Evolutionary conservation across 208 protist species (phyloP).

Genomic region (Trypanosomatidae sp.): DNA sequence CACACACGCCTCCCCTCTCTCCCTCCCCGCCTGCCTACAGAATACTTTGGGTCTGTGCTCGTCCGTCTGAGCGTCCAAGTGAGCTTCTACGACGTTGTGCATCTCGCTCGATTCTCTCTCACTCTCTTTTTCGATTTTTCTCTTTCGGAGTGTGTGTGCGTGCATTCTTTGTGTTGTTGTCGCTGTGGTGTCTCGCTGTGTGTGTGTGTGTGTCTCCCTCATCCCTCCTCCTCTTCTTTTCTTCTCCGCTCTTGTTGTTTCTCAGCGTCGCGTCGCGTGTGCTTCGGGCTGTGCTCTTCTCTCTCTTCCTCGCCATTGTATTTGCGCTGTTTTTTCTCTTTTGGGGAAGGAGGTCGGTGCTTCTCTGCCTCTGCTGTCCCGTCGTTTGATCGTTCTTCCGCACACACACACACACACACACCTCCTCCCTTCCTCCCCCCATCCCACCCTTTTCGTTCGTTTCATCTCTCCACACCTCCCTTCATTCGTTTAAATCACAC

Average conservation of each 20-base stretch:
- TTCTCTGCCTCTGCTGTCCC: too few species aligned
- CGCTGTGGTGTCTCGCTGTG: not conserved
- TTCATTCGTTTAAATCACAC: not conserved
- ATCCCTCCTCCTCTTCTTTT: not conserved
- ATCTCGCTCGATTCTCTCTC: conserved; percentile 1
- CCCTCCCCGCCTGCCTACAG: too few species aligned
- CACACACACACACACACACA: too few species aligned
- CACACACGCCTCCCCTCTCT: too few species aligned
- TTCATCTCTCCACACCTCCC: not conserved
- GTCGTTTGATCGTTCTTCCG: too few species aligned
- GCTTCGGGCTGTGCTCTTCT: not conserved
- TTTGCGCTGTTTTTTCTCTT: too few species aligned
- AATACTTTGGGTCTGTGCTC: too few species aligned
- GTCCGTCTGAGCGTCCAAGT: too few species aligned
- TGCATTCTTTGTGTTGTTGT: not conserved
- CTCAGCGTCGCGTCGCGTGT: conserved; percentile 2
- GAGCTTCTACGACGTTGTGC: too few species aligned
- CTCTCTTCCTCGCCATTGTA: not conserved
- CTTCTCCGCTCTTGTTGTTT: not conserved
- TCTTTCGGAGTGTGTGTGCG: not conserved
- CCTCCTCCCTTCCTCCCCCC: too few species aligned
- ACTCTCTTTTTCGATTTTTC: conserved; percentile 5
- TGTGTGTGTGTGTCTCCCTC: conserved; percentile 11
- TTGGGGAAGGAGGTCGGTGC: too few species aligned
- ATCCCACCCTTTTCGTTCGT: too few species aligned